phyloP scores from a whole-genome alignment of 2,329 filamentous ascomycete species.

The Diaporthe nobilis region DNA sequence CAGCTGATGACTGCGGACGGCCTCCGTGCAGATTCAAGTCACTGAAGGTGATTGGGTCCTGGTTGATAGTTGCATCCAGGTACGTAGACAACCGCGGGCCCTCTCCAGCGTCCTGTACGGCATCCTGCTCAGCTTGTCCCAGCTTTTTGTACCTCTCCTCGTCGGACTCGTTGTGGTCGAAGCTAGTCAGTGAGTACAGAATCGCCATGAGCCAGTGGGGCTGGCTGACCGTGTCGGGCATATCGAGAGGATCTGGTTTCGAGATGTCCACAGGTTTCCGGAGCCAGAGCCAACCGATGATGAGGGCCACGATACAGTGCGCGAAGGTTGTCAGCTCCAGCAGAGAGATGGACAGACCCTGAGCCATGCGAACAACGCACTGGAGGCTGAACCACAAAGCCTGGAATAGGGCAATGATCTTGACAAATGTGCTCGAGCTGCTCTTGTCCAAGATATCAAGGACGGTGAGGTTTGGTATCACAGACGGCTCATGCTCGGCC shows the following conservation, averaged over 20 bases:
- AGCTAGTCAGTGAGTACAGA: constrained; percentile 31
- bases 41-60: constrained; percentile 33
- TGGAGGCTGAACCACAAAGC: constrained; percentile 54
- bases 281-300: constrained; percentile 50
- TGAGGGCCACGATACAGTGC: constrained; percentile 50
- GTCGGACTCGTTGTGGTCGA: constrained; percentile 33
- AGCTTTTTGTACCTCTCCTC: constrained; percentile 30
- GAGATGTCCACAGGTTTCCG: constrained; percentile 47
- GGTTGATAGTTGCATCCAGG: constrained; percentile 29
- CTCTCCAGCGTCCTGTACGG: not conserved
- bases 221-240: constrained; percentile 18
- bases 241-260: constrained; percentile 23
- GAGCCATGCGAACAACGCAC: constrained; percentile 47
- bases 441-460: constrained; percentile 49
- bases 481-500: constrained; percentile 48
- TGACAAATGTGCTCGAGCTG: constrained; percentile 50
- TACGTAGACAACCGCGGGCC: constrained; percentile 3
- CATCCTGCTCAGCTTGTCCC: constrained; percentile 4
- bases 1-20: not conserved
- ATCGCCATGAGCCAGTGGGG: constrained; percentile 35
- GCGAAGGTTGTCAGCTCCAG: constrained; percentile 51
- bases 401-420: constrained; percentile 51
- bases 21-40: constrained; percentile 24
- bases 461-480: constrained; percentile 53
- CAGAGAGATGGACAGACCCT: constrained; percentile 50